Percentiles rank a stretch among this genome's conserved stretches.
Evolutionary conservation across 495 filamentous ascomycete genomes (phyloP).

Genomic region (Rostrohypoxylon terebratum): DNA sequence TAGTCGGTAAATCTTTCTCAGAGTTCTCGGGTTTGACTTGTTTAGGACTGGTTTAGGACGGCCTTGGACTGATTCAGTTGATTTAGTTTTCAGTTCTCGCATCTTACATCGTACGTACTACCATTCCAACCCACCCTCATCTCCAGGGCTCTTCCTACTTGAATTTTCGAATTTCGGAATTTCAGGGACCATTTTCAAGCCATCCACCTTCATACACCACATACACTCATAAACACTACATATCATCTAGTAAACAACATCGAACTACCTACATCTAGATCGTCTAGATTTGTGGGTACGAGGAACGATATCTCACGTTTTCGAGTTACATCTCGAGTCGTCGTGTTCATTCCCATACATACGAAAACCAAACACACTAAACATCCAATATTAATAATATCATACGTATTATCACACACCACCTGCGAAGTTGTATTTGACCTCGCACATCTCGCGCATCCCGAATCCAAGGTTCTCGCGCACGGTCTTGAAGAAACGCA

Average conservation of each 20-base stretch:
- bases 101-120: not conserved
- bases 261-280: not conserved
- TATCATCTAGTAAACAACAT: too few species aligned
- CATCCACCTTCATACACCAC: not conserved
- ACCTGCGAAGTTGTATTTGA: not conserved
- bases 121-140: too few species aligned
- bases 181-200: constrained; percentile 33
- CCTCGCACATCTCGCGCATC: constrained; percentile 15
- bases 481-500: constrained; percentile 33
- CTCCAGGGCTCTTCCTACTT: constrained; percentile 1
- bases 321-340: constrained; percentile 18
- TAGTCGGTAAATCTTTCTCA: constrained; percentile 30
- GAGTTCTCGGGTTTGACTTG: not conserved
- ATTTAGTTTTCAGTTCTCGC: constrained; percentile 18
- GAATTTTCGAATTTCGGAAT: constrained; percentile 36
- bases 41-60: not conserved
- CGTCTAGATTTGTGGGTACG: not conserved
- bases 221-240: too few species aligned
- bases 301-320: constrained; percentile 1
- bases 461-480: constrained; percentile 33
- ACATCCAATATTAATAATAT: not conserved
- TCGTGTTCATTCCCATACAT: not conserved
- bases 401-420: too few species aligned
- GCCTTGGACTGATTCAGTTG: not conserved
- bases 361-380: too few species aligned